Conservation (phyloP, 176 grass and related monocot species). For the Tuctoria greenei region DNA sequence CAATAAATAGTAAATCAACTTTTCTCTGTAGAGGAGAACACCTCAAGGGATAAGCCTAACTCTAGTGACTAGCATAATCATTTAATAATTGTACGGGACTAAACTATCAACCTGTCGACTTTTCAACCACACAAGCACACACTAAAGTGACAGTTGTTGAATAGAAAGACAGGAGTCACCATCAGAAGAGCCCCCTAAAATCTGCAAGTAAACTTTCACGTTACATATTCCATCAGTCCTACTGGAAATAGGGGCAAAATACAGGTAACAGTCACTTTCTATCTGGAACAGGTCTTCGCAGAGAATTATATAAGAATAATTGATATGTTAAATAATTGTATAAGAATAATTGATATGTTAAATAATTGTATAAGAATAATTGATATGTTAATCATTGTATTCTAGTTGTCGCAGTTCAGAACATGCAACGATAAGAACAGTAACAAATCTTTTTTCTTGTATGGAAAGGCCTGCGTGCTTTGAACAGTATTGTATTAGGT, state of each 20-base stretch:
- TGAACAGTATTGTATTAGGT: not conserved
- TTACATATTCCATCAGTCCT: conserved; percentile 8
- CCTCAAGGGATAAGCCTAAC: not conserved
- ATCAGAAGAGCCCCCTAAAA: conserved; percentile 31
- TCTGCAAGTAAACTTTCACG: conserved; percentile 19
- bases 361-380: not conserved
- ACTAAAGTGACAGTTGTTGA: conserved; percentile 5
- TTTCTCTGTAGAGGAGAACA: not conserved
- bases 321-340: not conserved
- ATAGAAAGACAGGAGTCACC: not conserved
- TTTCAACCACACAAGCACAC: not conserved
- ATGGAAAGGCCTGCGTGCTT: not conserved
- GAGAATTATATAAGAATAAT: conserved; percentile 2
- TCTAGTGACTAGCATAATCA: conserved; percentile 8
- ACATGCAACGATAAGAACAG: not conserved
- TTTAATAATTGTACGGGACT: not conserved
- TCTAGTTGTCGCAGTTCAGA: not conserved
- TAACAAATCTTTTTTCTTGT: not conserved
- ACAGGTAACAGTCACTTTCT: conserved; percentile 31
- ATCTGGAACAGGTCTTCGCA: not conserved
- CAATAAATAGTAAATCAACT: not conserved
- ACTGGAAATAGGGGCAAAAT: conserved; percentile 16
- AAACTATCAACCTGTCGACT: not conserved
- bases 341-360: not conserved
- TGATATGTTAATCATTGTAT: not conserved